Percentiles rank a stretch among this genome's conserved stretches.
Evolutionary conservation across 805 yeast genomes (phyloP).

Genomic region (Nakazawaea ernobii): DNA sequence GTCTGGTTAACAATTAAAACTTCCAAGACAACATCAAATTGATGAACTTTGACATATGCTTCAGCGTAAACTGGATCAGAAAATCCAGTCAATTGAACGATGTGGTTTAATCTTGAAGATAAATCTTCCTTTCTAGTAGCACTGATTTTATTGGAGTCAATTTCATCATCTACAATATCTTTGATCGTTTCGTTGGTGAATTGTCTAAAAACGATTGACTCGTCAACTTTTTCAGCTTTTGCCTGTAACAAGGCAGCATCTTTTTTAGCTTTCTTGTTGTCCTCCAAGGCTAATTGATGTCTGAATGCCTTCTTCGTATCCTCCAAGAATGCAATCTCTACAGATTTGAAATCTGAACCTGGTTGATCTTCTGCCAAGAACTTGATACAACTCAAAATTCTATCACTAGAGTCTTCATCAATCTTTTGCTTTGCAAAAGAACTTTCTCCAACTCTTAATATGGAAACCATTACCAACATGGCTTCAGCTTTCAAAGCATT

Average conservation of each 20-base stretch:
- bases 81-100: conserved; percentile 94
- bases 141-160: conserved; percentile 39
- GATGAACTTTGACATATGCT: conserved; percentile 93
- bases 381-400: conserved; percentile 83
- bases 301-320: conserved; percentile 85
- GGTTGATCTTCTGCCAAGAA: conserved; percentile 65
- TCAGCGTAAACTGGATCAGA: conserved; percentile 98
- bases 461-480: conserved; percentile 84
- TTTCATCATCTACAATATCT: conserved; percentile 53
- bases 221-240: conserved; percentile 74
- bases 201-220: conserved; percentile 73
- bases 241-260: conserved; percentile 54
- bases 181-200: conserved; percentile 43
- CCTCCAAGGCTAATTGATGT: conserved; percentile 58
- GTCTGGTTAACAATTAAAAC: conserved; percentile 95
- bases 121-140: conserved; percentile 50
- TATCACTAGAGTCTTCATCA: conserved; percentile 96
- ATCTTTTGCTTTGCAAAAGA: conserved; percentile 63
- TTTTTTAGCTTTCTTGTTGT: conserved; percentile 48
- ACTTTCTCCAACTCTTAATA: conserved; percentile 82
- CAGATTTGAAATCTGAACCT: conserved; percentile 30
- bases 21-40: conserved; percentile 91
- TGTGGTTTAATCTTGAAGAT: conserved; percentile 77
- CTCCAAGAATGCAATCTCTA: conserved; percentile 71
- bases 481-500: conserved; percentile 95